phyloP scores from a whole-genome alignment of 2,329 filamentous ascomycete genomes.

The Phaeoacremonium minimum region DNA sequence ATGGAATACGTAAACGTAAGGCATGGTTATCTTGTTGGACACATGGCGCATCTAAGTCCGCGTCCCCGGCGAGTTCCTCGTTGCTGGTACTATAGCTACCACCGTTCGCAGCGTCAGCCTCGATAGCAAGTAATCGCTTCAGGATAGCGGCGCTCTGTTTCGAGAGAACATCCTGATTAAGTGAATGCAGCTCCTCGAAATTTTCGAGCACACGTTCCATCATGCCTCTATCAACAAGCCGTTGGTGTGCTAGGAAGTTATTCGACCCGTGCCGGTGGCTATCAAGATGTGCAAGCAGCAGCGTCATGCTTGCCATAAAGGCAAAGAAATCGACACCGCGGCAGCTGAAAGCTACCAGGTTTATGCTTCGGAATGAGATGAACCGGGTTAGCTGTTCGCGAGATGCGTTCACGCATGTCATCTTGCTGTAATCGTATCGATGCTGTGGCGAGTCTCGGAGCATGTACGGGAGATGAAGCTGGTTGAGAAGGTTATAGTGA shows the following conservation, averaged over 20 bases:
- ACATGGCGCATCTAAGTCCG: not conserved
- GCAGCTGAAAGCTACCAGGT: constrained; percentile 21
- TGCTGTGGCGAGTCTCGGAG: constrained; percentile 14
- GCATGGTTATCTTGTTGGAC: constrained; percentile 12
- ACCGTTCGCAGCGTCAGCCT: constrained; percentile 19
- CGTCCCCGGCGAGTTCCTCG: constrained; percentile 6
- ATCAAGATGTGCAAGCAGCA: constrained; percentile 31
- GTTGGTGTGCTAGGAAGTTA: constrained; percentile 31
- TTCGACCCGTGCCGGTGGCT: constrained; percentile 15
- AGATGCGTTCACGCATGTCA: constrained; percentile 29
- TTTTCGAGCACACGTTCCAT: constrained; percentile 28
- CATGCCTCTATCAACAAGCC: constrained; percentile 30
- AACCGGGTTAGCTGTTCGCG: constrained; percentile 32
- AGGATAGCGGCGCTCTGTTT: constrained; percentile 23
- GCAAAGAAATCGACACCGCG: constrained; percentile 31
- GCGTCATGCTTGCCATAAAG: constrained; percentile 28
- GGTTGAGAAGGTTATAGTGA: constrained; percentile 31
- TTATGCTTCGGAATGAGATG: constrained; percentile 24
- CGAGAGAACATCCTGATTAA: constrained; percentile 24
- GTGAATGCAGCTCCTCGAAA: constrained; percentile 22
- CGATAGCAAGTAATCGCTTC: constrained; percentile 23
- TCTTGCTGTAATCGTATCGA: constrained; percentile 24
- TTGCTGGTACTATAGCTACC: constrained; percentile 5
- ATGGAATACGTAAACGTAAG: no score
- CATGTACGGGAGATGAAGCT: constrained; percentile 34